These are phyloP conservation scores for Schizophyllum amplum DNA, from an alignment of 1,284 basidiomycete genomes.

Conservation along the genomic window DNA sequence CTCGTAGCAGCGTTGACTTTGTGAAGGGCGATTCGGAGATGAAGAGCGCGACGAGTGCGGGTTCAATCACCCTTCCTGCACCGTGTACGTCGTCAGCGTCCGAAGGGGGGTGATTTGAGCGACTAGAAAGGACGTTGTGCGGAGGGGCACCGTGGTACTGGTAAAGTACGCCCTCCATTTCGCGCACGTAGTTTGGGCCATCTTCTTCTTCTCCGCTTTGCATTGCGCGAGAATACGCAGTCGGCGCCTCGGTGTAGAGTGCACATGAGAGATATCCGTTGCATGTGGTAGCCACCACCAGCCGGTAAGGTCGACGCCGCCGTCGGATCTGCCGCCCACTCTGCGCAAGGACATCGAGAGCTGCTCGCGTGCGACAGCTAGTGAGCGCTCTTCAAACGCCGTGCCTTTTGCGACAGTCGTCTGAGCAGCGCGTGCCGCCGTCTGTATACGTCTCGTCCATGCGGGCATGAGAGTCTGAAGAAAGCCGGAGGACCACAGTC, in stretches of 20 bases:
- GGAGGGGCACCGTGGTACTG: constrained; percentile 25
- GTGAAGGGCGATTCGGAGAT: constrained; percentile 76
- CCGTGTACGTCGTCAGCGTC: neutral
- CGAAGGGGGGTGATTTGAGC: neutral
- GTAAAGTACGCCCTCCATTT: constrained; percentile 79
- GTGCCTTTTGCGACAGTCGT: constrained; percentile 37
- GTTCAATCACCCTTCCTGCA: constrained; percentile 4
- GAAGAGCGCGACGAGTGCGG: constrained; percentile 59
- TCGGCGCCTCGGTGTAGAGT: constrained; percentile 22
- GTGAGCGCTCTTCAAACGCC: constrained; percentile 70
- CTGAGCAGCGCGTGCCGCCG: neutral
- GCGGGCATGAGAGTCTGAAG: neutral
- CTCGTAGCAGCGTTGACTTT: constrained; percentile 54
- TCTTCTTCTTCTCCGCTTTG: constrained; percentile 79
- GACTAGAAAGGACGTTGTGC: constrained; percentile 2
- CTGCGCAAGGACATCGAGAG: constrained; percentile 74
- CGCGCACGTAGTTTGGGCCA: constrained; percentile 77
- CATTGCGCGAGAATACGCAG: constrained; percentile 83
- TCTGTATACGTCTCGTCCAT: neutral
- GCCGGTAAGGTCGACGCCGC: constrained; percentile 83
- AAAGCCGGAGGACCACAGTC: neutral
- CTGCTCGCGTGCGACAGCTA: constrained; percentile 48
- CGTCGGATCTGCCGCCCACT: constrained; percentile 78
- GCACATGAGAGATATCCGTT: neutral
- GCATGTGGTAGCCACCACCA: constrained; percentile 80